These are phyloP conservation scores for Euphrasia arctica DNA, from an alignment of 305 asterid genomes.

Conservation along the genomic window DNA sequence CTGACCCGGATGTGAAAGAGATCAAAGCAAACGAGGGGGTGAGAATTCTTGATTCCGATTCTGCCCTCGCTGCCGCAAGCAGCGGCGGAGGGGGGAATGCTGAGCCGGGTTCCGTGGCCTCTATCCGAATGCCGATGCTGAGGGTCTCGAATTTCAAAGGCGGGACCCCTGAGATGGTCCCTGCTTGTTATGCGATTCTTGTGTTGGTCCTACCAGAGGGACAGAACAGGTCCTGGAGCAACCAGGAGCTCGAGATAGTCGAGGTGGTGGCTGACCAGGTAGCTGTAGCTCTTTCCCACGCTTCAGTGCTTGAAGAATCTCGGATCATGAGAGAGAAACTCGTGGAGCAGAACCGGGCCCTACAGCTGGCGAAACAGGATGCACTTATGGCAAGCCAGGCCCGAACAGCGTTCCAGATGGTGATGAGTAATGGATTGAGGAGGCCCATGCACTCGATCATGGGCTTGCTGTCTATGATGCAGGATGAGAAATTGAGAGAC, in stretches of 20 bases:
- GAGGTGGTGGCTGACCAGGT: conserved; percentile 96
- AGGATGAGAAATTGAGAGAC: conserved; percentile 51
- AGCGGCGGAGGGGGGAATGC: conserved; percentile 53
- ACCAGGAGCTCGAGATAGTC: conserved; percentile 81
- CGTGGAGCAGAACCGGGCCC: conserved; percentile 78
- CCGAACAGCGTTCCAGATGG: conserved; percentile 78
- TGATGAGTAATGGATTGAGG: conserved; percentile 89
- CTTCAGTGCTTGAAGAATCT: conserved; percentile 94
- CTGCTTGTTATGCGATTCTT: conserved; percentile 82
- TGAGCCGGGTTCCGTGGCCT: conserved; percentile 71
- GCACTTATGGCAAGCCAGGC: conserved; percentile 95
- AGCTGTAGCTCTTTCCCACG: conserved; percentile 97
- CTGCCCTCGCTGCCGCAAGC: conserved; percentile 72
- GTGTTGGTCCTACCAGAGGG: conserved; percentile 85
- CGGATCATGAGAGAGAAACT: conserved; percentile 80
- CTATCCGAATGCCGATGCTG: conserved; percentile 97
- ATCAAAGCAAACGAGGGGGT: conserved; percentile 65
- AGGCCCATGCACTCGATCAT: conserved; percentile 94
- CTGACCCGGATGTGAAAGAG: conserved; percentile 66
- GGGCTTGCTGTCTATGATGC: conserved; percentile 82
- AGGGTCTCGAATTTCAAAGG: conserved; percentile 87
- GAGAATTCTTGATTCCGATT: conserved; percentile 52
- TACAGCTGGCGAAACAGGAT: conserved; percentile 80
- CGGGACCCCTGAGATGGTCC: conserved; percentile 91
- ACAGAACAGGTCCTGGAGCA: conserved; percentile 61